Evolutionary conservation across 805 yeast species (phyloP).

Genomic region (Starmerella apis): DNA sequence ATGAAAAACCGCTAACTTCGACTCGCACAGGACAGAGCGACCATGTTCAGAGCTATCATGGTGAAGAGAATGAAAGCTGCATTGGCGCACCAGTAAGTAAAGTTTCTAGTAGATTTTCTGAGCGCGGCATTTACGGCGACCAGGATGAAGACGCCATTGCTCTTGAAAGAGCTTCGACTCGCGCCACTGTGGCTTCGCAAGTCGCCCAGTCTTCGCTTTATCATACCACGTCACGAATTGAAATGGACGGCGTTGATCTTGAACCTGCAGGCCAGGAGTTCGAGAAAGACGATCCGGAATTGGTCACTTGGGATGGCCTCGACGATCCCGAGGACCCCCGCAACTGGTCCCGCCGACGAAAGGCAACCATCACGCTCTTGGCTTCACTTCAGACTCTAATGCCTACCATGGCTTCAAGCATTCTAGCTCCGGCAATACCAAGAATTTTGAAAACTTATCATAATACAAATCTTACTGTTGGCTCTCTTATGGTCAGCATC

Average conservation of each 20-base stretch:
- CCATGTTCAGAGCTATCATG: not conserved
- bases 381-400: constrained; percentile 48
- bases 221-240: constrained; percentile 20
- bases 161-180: constrained; percentile 38
- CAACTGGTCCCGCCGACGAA: constrained; percentile 43
- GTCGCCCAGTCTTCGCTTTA: constrained; percentile 24
- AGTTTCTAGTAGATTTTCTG: constrained; percentile 16
- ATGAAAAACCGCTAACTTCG: not conserved
- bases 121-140: constrained; percentile 36
- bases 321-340: constrained; percentile 55
- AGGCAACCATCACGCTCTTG: constrained; percentile 38
- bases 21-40: not conserved
- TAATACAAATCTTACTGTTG: constrained; percentile 36
- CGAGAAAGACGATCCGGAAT: constrained; percentile 48
- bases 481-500: constrained; percentile 49
- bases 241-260: constrained; percentile 25
- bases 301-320: constrained; percentile 57
- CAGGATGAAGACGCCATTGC: constrained; percentile 34
- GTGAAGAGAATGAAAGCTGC: not conserved
- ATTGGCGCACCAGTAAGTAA: not conserved
- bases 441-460: constrained; percentile 40
- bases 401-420: constrained; percentile 53
- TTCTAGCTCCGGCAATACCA: constrained; percentile 50
- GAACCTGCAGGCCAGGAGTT: constrained; percentile 44
- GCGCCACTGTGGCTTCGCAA: constrained; percentile 33